A percentile compares a stretch with the other conserved stretches of the same genome.
Conservation (phyloP, 2,329 filamentous ascomycete species). For the Talaromyces sp. region DNA sequence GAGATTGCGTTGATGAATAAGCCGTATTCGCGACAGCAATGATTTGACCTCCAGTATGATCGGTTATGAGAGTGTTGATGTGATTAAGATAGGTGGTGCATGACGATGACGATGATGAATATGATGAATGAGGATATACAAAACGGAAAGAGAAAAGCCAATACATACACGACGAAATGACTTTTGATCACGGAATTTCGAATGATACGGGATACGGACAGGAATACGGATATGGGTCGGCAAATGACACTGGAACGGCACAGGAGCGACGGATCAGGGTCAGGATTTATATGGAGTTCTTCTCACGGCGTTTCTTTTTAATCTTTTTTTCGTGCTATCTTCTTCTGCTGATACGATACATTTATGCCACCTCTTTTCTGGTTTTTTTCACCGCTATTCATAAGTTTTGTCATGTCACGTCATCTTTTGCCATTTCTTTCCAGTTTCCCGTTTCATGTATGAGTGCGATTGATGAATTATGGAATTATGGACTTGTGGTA, state of each 20-base stretch:
- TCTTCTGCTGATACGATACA: not conserved
- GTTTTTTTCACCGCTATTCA: not conserved
- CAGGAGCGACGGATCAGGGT: not conserved
- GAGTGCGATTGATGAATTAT: not conserved
- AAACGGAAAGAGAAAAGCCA: not conserved
- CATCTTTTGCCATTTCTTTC: not conserved
- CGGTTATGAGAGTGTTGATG: no score
- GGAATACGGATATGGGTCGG: not conserved
- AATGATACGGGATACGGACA: not conserved
- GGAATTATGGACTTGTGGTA: not conserved
- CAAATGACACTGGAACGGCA: no score
- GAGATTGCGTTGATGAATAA: slow-evolving; percentile 96
- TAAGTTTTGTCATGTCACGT: not conserved
- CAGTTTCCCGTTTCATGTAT: not conserved
- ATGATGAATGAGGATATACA: not conserved
- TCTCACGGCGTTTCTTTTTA: not conserved
- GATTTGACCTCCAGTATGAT: not conserved
- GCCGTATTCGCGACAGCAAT: slow-evolving; percentile 70
- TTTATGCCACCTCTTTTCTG: not conserved
- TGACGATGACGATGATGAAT: not conserved
- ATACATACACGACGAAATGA: slow-evolving; percentile 8
- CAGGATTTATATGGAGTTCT: not conserved
- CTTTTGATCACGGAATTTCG: not conserved
- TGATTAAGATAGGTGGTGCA: not conserved
- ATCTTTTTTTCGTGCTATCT: not conserved